A percentile compares a stretch with the other conserved stretches of the same genome.
Conservation (phyloP, 2,329 filamentous ascomycete genomes). For the Neopestalotiopsis rosae region DNA sequence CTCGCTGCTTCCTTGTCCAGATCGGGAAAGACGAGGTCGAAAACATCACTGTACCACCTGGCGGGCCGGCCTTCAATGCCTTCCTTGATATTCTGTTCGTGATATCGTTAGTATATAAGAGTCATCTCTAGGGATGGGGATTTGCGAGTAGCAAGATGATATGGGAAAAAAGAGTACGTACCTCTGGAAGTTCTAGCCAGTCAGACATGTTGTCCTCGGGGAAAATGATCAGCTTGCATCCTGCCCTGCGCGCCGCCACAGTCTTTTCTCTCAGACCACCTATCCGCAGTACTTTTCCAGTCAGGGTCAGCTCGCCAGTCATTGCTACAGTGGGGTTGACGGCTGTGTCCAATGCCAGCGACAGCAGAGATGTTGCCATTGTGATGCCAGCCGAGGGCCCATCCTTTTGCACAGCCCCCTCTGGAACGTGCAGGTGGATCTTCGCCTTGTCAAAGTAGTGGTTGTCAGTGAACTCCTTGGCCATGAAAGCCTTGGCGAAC, state of each 20-base stretch:
- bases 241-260: constrained; percentile 89
- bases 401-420: constrained; percentile 95
- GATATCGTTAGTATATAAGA: constrained; percentile 26
- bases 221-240: constrained; percentile 93
- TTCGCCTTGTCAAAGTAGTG: constrained; percentile 95
- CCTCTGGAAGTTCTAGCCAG: constrained; percentile 96
- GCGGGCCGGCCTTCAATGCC: constrained; percentile 91
- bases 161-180: constrained; percentile 54
- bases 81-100: constrained; percentile 89
- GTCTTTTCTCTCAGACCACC: constrained; percentile 96
- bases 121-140: background rate
- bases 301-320: constrained; percentile 97
- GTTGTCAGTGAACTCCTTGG: constrained; percentile 84
- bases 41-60: constrained; percentile 93
- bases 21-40: constrained; percentile 85
- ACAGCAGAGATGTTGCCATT: constrained; percentile 93
- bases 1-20: constrained; percentile 77
- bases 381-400: constrained; percentile 93
- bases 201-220: constrained; percentile 94
- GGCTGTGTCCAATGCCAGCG: constrained; percentile 78
- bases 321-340: constrained; percentile 91
- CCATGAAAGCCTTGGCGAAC: constrained; percentile 90
- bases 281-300: constrained; percentile 94
- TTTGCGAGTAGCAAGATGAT: too few relatives aligned
- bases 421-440: constrained; percentile 94